Conservation (phyloP, 352 stramenopile species). For the Pythium phragmitis region DNA sequence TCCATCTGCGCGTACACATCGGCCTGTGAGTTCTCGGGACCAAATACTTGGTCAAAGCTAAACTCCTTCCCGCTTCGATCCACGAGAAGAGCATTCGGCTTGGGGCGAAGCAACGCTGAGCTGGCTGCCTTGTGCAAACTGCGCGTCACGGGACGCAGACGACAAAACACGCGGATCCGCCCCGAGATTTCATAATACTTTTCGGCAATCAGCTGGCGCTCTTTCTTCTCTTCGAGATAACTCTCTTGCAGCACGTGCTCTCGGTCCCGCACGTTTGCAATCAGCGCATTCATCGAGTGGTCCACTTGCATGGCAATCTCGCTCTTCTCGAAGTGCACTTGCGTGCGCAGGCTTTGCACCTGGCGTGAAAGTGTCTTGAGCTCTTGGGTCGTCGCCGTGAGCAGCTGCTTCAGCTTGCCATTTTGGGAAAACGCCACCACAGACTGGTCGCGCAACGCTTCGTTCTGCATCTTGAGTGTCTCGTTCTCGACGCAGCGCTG, state of each 20-base stretch:
- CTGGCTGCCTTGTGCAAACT: slow-evolving; percentile 15
- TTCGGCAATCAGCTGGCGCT: slow-evolving; percentile 81
- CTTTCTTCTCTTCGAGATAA: slow-evolving; percentile 70
- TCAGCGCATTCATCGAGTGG: slow-evolving; percentile 41
- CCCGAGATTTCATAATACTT: slow-evolving; percentile 91
- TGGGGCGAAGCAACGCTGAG: slow-evolving; percentile 67
- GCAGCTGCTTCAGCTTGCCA: slow-evolving; percentile 40
- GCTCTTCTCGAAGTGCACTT: slow-evolving; percentile 39
- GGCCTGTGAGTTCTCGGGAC: slow-evolving; percentile 85
- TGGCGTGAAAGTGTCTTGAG: slow-evolving; percentile 39
- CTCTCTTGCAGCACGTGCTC: slow-evolving; percentile 64
- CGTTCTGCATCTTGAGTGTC: slow-evolving; percentile 55
- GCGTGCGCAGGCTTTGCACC: slow-evolving; percentile 38
- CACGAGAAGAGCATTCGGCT: slow-evolving; percentile 88
- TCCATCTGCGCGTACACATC: slow-evolving; percentile 96
- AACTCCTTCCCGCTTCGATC: slow-evolving; percentile 92
- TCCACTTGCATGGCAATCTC: slow-evolving; percentile 36
- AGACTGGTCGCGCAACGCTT: slow-evolving; percentile 56
- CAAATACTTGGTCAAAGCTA: slow-evolving; percentile 97
- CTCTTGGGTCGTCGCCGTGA: slow-evolving; percentile 30
- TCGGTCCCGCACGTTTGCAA: slow-evolving; percentile 42
- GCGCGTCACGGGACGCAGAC: slow-evolving; percentile 64
- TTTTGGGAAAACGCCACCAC: slow-evolving; percentile 44
- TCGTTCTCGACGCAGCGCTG: slow-evolving; percentile 49
- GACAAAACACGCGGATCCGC: slow-evolving; percentile 93